A percentile compares a stretch with the other conserved stretches of the same genome.
Evolutionary conservation across 345 rosid species (phyloP).

Genomic region (Fremontodendron californicum): DNA sequence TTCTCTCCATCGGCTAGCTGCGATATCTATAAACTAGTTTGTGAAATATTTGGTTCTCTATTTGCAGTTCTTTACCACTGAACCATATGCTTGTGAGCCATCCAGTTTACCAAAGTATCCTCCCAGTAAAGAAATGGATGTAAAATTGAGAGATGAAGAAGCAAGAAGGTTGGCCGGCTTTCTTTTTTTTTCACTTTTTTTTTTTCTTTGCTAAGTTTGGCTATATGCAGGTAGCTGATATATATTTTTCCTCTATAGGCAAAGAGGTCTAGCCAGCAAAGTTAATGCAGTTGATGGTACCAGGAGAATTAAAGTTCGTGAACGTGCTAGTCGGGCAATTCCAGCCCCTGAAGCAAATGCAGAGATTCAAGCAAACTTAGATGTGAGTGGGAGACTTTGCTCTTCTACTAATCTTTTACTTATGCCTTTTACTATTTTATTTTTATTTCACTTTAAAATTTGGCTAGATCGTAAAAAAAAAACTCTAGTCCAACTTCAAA

Average conservation of each 20-base stretch:
- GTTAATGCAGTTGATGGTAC: conserved; percentile 49
- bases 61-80: conserved; percentile 69
- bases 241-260: conserved; percentile 29
- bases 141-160: conserved; percentile 71
- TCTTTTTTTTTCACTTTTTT: conserved; percentile 7
- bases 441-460: neutral
- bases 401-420: neutral
- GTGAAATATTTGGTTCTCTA: conserved; percentile 18
- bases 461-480: neutral
- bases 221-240: conserved; percentile 19
- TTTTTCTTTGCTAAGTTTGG: conserved; percentile 3
- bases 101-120: conserved; percentile 82
- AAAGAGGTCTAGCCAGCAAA: conserved; percentile 52
- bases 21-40: neutral
- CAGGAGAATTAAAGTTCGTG: conserved; percentile 43
- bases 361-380: conserved; percentile 64
- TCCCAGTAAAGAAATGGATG: conserved; percentile 89
- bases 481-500: neutral
- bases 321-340: conserved; percentile 55
- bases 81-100: conserved; percentile 80
- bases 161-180: conserved; percentile 58
- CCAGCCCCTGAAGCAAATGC: conserved; percentile 94
- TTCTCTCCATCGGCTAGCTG: neutral
- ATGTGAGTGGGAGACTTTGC: conserved; percentile 30
- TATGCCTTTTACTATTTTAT: neutral